Evolutionary conservation across 768 basidiomycete genomes (phyloP), one percentile per base, ranked within the genome.

Genomic region (Naganishia vaughanmartiniae): DNA sequence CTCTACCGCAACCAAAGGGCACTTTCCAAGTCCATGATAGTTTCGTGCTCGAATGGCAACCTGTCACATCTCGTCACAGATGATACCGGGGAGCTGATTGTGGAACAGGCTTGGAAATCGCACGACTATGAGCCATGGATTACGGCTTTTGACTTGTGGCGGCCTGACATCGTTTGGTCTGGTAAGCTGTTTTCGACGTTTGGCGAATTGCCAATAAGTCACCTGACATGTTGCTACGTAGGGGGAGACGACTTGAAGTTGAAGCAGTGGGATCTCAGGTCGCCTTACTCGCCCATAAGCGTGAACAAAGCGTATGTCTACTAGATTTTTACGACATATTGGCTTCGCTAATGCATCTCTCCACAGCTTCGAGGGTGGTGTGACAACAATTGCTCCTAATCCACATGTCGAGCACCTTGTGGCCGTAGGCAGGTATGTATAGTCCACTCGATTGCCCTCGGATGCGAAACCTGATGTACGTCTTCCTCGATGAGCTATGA

Each of bases 61-160:
- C 78, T 95, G 19, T 85, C 87, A n/a, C 83, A 90, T 24, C 82
- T 90, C 28, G 83, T 70, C 1, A 70, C 77, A 4, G 72, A 70
- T 21, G 81, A 81, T n/a, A 83, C 86, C 7, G 81, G 83, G 0
- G 82, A 83, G 17, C 78, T 90, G 31, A 65, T 76, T 0, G 78
- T 89, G 3, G 82, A 83, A 5, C 81, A 86, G 30, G 84, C 84
- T 1, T 98, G 93, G 93, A 84, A 87, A 70, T 94, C 91, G 0
- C 96, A 98, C 75, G 91, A 93, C 69, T 88, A 88, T 75, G 96
- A 99, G 78, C 90, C 94, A 0, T 99, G 96, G 96, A 87, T 92
- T 58, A 88, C 90, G 0, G 88, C 90, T 0, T 98, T 92, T 89
- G 87, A 97, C 76, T 88, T 89, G 73, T 95, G 92, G 90, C 83